Base-by-base conservation (phyloP, 2,329 filamentous ascomycete species). In the Penicillium sp. region DNA sequence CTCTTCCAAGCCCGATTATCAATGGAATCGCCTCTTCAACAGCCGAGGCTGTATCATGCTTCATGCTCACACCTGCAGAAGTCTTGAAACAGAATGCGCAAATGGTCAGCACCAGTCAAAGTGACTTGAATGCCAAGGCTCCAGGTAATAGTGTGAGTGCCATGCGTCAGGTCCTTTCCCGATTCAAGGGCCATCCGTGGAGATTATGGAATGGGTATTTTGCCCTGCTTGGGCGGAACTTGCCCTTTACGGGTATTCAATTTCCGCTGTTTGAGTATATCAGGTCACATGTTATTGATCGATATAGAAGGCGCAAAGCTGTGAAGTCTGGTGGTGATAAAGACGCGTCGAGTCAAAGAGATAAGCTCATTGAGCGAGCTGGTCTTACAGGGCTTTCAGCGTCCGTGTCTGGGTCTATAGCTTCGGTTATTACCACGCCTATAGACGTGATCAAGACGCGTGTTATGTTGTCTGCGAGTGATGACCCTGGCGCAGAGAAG, bases 21-120 rank as follows among this genome's bases (percentile, higher is more conserved):
- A 89, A 97, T 73, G 85, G 90, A 6, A 77, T 85, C 3, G 89
- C 92, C 13, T 96, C 92, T 1, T 89, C 87, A 1, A 78, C 87
- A 16, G 93, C 89, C 1, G 93, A 97, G 77, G 85, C 93, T 67
- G 90, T 92, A 3, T 93, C 92, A 5, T 97, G 93, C 73, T 83
- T 92, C 22, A 91, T 97, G 62, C 85, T 97, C 38, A 94, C 93
- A 0, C 93, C 93, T 0, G 92, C 92, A 14, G 93, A 97, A 75
- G 91, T 96, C 7, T 86, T 97, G 65, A 97, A 97, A 79, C 93
- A 96, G 74, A 97, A 97, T 76, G 92, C 93, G 0, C 93, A 97
- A 76, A 93, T 97, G 84, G 81, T 95, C 0, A 81, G 81, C 25
- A 70, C 66, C 53, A 28, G 4, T 1, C 3, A 14, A 19, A 28